A percentile compares a stretch with the other conserved stretches of the same genome.
Evolutionary conservation across 345 rosid genomes (phyloP).

Genomic region (Populus nigra): DNA sequence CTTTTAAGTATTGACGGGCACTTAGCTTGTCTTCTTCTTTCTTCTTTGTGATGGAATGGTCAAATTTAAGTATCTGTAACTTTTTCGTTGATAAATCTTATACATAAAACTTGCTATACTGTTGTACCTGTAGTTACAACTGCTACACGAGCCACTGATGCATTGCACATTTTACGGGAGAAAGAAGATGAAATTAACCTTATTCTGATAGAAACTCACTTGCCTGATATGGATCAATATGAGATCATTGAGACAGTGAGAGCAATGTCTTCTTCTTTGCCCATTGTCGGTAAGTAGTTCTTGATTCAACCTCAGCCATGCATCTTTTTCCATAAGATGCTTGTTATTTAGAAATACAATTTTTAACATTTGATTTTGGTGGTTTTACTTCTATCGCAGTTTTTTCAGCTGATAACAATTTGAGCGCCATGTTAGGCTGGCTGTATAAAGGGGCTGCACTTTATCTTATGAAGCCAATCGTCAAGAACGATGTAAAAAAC

Average conservation of each 20-base stretch:
- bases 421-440: conserved; percentile 33
- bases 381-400: conserved; percentile 27
- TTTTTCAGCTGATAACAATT: conserved; percentile 27
- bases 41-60: neutral
- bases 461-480: conserved; percentile 45
- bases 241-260: conserved; percentile 45
- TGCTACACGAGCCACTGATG: conserved; percentile 38
- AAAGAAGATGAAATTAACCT: conserved; percentile 35
- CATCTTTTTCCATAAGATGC: neutral
- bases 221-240: conserved; percentile 49
- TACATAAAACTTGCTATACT: neutral
- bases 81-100: neutral
- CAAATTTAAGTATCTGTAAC: neutral
- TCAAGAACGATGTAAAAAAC: conserved; percentile 22
- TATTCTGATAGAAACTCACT: conserved; percentile 41
- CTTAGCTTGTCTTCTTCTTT: neutral
- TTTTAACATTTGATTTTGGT: conserved; percentile 4
- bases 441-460: conserved; percentile 44
- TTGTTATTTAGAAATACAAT: neutral
- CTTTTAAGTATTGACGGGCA: neutral
- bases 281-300: conserved; percentile 44
- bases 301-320: neutral
- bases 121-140: conserved; percentile 37
- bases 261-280: conserved; percentile 26
- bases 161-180: conserved; percentile 32